Percentiles rank a stretch among this genome's conserved stretches.
These are phyloP conservation scores for Candida sojae DNA, from an alignment of 1,139 yeast species.

Conservation along the genomic window DNA sequence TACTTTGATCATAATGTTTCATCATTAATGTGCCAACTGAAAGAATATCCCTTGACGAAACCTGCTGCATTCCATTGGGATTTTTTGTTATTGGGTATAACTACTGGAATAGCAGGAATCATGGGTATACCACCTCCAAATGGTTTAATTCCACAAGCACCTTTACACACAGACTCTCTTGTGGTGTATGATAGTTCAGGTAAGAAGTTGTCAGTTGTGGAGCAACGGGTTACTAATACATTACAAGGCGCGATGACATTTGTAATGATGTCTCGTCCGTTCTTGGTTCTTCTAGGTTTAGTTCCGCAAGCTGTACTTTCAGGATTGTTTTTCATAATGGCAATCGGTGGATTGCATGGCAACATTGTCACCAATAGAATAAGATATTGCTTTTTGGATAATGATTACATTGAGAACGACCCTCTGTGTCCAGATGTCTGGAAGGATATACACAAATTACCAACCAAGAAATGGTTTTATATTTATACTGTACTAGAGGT, in stretches of 20 bases:
- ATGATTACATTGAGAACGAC: constrained; percentile 37
- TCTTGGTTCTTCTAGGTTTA: constrained; percentile 72
- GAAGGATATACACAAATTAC: constrained; percentile 32
- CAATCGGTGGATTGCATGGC: constrained; percentile 71
- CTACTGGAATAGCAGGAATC: constrained; percentile 85
- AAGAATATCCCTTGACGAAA: constrained; percentile 76
- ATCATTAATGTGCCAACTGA: constrained; percentile 85
- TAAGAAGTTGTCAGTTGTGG: constrained; percentile 65
- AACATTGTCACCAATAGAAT: constrained; percentile 67
- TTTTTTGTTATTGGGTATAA: constrained; percentile 76
- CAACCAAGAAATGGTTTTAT: constrained; percentile 50
- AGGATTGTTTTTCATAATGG: constrained; percentile 93
- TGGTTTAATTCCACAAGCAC: constrained; percentile 96
- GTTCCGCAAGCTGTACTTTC: constrained; percentile 96
- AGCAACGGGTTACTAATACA: constrained; percentile 83
- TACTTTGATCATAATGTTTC: constrained; percentile 96
- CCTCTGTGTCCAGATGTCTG: constrained; percentile 38
- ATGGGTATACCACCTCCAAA: constrained; percentile 95
- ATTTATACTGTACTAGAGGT: constrained; percentile 61
- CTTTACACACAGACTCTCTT: constrained; percentile 81
- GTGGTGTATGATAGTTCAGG: constrained; percentile 57
- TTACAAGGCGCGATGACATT: constrained; percentile 81
- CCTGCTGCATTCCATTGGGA: constrained; percentile 96
- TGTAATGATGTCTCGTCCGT: constrained; percentile 89
- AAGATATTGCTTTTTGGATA: constrained; percentile 66